These are phyloP conservation scores for Candida manassasensis DNA, from an alignment of 805 yeast genomes.

Conservation along the genomic window DNA sequence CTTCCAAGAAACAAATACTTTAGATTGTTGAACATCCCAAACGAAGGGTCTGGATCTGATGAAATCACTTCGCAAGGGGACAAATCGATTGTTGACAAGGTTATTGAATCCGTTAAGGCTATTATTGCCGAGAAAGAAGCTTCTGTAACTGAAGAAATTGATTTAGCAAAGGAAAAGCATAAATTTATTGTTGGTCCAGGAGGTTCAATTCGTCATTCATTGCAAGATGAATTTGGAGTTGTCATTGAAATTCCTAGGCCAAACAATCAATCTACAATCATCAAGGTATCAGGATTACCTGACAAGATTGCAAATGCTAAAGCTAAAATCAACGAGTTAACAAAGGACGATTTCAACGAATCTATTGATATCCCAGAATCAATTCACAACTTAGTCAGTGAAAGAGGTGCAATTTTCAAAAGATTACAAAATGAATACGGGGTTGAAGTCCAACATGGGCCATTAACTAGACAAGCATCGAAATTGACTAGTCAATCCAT, in stretches of 20 bases:
- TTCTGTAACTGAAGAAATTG: slow-evolving; percentile 46
- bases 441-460: slow-evolving; percentile 60
- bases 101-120: slow-evolving; percentile 56
- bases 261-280: slow-evolving; percentile 44
- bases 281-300: slow-evolving; percentile 61
- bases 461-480: slow-evolving; percentile 44
- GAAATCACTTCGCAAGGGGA: slow-evolving; percentile 71
- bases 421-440: slow-evolving; percentile 47
- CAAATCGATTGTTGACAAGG: slow-evolving; percentile 62
- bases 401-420: slow-evolving; percentile 60
- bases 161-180: slow-evolving; percentile 69
- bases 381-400: slow-evolving; percentile 57
- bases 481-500: slow-evolving; percentile 41
- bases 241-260: slow-evolving; percentile 62
- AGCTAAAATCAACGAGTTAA: slow-evolving; percentile 54
- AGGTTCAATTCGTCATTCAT: slow-evolving; percentile 66
- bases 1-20: slow-evolving; percentile 42
- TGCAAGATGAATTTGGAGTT: slow-evolving; percentile 68
- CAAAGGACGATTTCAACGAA: slow-evolving; percentile 54
- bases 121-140: slow-evolving; percentile 65
- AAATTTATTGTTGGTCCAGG: slow-evolving; percentile 75
- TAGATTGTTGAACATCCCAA: slow-evolving; percentile 65
- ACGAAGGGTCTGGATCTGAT: slow-evolving; percentile 53
- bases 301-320: slow-evolving; percentile 62
- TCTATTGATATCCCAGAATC: slow-evolving; percentile 54